Percentiles rank a stretch among this genome's conserved stretches.
Evolutionary conservation across 129 eudicot genomes (phyloP).

Genomic region (Centella asiatica): DNA sequence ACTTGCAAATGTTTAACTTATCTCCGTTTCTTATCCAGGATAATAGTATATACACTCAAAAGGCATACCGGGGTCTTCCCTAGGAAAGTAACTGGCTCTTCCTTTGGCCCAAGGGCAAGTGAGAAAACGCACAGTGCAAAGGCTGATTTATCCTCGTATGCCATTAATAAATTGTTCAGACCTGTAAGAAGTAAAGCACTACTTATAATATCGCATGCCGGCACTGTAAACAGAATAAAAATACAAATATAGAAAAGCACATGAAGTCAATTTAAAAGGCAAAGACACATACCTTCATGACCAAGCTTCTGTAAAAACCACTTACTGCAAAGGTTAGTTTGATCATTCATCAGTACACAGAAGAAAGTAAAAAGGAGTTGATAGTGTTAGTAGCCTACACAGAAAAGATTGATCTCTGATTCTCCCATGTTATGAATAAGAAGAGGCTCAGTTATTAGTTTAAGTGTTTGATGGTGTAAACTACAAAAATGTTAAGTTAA

Average conservation of each 20-base stretch:
- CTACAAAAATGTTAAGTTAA: too few relatives aligned
- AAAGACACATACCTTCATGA: constrained; percentile 54
- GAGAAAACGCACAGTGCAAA: constrained; percentile 82
- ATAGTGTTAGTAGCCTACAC: constrained; percentile 8
- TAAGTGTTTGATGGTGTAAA: too few relatives aligned
- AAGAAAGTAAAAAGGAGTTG: constrained; percentile 10
- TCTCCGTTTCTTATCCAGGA: background rate
- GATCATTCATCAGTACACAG: constrained; percentile 7
- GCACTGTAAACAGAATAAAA: constrained; percentile 2
- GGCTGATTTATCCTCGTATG: constrained; percentile 93
- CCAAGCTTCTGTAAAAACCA: constrained; percentile 93
- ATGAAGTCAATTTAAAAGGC: background rate
- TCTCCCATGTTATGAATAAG: background rate
- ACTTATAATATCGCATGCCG: background rate
- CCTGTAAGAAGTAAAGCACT: constrained; percentile 32
- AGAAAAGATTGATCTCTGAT: background rate
- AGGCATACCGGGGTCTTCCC: constrained; percentile 70
- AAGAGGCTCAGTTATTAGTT: too few relatives aligned
- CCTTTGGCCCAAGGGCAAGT: constrained; percentile 70
- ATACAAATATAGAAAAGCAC: background rate
- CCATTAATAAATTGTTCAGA: constrained; percentile 80
- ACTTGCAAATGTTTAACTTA: background rate
- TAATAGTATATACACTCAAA: background rate
- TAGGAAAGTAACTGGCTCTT: constrained; percentile 69
- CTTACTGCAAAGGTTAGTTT: constrained; percentile 42